Evolutionary conservation across 441 rosid species (phyloP).

Genomic region (Euphorbia schlechtendalii): DNA sequence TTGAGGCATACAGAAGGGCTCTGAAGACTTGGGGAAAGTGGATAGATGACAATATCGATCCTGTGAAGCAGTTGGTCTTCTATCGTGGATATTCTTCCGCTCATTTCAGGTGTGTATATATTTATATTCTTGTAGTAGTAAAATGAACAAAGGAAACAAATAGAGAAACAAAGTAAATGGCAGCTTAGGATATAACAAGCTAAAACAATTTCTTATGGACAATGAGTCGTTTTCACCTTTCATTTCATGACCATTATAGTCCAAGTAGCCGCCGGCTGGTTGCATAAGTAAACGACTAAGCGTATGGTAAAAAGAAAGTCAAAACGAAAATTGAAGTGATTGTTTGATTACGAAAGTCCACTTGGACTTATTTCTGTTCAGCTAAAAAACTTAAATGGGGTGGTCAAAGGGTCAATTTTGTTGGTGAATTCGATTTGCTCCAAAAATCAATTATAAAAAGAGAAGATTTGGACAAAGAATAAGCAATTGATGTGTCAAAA

Average conservation of each 20-base stretch:
- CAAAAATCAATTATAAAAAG: too few species aligned
- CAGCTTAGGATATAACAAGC: background rate
- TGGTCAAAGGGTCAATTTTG: too few species aligned
- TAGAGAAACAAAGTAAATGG: background rate
- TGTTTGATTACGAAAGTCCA: too few species aligned
- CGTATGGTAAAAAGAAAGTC: background rate
- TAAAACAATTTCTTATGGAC: background rate
- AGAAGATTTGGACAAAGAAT: too few species aligned
- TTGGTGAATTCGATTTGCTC: too few species aligned
- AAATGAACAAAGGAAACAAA: too few species aligned
- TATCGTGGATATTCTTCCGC: slow-evolving; percentile 94
- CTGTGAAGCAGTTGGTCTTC: slow-evolving; percentile 55
- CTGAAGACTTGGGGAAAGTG: slow-evolving; percentile 82
- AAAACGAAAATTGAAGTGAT: background rate
- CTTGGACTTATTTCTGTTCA: too few species aligned
- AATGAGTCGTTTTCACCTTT: background rate
- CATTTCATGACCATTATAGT: background rate
- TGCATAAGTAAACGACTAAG: background rate
- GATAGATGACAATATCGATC: slow-evolving; percentile 53
- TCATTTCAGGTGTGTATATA: slow-evolving; percentile 61
- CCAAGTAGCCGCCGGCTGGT: background rate
- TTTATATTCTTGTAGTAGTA: background rate
- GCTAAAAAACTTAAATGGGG: too few species aligned
- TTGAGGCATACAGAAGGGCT: slow-evolving; percentile 78
- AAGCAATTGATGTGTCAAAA: too few species aligned